Conservation (phyloP, 257 asterid genomes). For the Prunella vulgaris region DNA sequence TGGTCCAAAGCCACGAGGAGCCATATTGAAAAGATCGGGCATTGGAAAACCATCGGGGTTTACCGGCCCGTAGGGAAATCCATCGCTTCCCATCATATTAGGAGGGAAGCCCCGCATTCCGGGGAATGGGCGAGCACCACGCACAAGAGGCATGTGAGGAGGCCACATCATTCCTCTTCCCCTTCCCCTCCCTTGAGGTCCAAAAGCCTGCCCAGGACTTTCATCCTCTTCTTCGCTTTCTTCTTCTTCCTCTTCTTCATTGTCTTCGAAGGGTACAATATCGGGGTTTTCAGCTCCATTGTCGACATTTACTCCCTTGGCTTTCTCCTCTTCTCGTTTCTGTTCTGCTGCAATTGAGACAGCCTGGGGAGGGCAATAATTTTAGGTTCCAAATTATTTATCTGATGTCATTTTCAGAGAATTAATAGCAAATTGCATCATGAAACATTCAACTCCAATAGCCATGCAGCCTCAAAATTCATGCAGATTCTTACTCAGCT, state of each 20-base stretch:
- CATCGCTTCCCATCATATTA: slow-evolving; percentile 71
- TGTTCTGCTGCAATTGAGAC: slow-evolving; percentile 67
- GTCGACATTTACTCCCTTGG: slow-evolving; percentile 64
- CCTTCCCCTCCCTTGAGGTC: slow-evolving; percentile 70
- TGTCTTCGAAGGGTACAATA: slow-evolving; percentile 79
- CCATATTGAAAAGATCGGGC: slow-evolving; percentile 77
- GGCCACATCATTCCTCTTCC: slow-evolving; percentile 94
- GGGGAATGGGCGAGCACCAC: slow-evolving; percentile 61
- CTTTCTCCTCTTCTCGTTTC: slow-evolving; percentile 86
- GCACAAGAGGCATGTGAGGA: slow-evolving; percentile 69
- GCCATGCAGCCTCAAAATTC: not conserved
- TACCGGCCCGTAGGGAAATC: slow-evolving; percentile 58
- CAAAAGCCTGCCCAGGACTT: slow-evolving; percentile 44
- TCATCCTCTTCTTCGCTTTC: slow-evolving; percentile 86
- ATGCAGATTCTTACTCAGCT: not conserved
- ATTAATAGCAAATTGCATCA: not conserved
- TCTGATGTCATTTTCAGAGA: not conserved
- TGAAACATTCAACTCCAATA: not conserved
- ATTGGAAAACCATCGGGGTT: slow-evolving; percentile 73
- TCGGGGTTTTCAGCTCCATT: slow-evolving; percentile 67
- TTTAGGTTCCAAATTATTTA: slow-evolving; percentile 15
- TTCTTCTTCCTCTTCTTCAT: slow-evolving; percentile 91
- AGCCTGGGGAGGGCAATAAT: slow-evolving; percentile 38
- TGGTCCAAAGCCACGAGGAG: slow-evolving; percentile 70
- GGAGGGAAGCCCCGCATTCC: slow-evolving; percentile 76